phyloP scores from a whole-genome alignment of 805 yeast species.

The Deakozyma indianensis region DNA sequence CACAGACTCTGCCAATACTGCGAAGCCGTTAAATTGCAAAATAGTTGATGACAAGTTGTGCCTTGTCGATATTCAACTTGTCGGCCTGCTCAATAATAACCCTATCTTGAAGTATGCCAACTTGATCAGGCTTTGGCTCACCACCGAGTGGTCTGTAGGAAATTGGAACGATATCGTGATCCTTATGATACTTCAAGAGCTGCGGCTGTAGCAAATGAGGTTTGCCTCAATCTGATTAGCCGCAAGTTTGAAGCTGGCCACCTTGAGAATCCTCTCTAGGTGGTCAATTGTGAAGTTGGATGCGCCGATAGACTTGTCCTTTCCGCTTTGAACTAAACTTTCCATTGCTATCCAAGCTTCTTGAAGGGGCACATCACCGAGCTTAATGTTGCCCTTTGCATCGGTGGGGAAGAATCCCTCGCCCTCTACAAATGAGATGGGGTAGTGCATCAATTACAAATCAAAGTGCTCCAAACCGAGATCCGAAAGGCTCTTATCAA shows the following conservation, averaged over 20 bases:
- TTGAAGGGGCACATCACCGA: slow-evolving; percentile 22
- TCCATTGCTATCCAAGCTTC: slow-evolving; percentile 56
- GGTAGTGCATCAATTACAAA: slow-evolving; percentile 57
- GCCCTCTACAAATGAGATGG: slow-evolving; percentile 22
- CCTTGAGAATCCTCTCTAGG: slow-evolving; percentile 33
- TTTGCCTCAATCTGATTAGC: slow-evolving; percentile 62
- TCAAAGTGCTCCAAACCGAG: slow-evolving; percentile 50
- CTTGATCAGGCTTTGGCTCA: slow-evolving; percentile 1
- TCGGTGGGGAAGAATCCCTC: slow-evolving; percentile 1
- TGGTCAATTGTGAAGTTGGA: slow-evolving; percentile 51
- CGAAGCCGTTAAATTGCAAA: slow-evolving; percentile 36
- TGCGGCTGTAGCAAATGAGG: slow-evolving; percentile 56
- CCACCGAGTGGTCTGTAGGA: slow-evolving; percentile 58
- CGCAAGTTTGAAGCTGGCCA: slow-evolving; percentile 38
- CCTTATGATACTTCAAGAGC: slow-evolving; percentile 36
- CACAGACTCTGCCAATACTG: slow-evolving; percentile 55
- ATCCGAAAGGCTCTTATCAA: slow-evolving; percentile 35
- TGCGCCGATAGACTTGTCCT: slow-evolving; percentile 58
- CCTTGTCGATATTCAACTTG: slow-evolving; percentile 29
- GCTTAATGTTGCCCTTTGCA: slow-evolving; percentile 14
- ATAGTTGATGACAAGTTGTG: slow-evolving; percentile 20
- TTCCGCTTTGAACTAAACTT: slow-evolving; percentile 30
- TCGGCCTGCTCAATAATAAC: slow-evolving; percentile 39
- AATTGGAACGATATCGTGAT: slow-evolving; percentile 41
- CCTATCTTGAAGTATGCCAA: slow-evolving; percentile 42